A percentile compares a stretch with the other conserved stretches of the same genome.
phyloP scores from a whole-genome alignment of 345 rosid genomes.

The Clausena lansium region DNA sequence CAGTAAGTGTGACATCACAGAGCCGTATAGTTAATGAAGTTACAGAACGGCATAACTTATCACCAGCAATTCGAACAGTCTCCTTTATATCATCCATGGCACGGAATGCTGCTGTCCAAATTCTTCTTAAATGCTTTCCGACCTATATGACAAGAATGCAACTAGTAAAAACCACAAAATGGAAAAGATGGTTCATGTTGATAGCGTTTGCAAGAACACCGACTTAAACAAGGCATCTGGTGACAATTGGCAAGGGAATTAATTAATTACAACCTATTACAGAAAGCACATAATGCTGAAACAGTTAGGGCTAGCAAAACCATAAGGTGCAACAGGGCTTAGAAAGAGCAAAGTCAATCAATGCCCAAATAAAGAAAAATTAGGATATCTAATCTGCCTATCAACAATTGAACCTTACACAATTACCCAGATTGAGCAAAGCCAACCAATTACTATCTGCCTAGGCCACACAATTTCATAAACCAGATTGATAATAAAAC shows the following conservation, averaged over 20 bases:
- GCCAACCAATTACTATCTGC: neutral
- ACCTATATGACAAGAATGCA: slow-evolving; percentile 45
- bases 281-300: neutral
- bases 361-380: neutral
- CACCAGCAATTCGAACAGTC: slow-evolving; percentile 96
- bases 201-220: neutral
- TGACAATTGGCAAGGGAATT: neutral
- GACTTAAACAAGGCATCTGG: neutral
- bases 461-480: neutral
- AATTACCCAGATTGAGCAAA: neutral
- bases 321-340: neutral
- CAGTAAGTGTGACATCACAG: slow-evolving; percentile 85
- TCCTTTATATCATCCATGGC: slow-evolving; percentile 99
- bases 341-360: neutral
- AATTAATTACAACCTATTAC: neutral
- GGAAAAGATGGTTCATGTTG: neutral
- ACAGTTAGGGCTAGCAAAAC: neutral
- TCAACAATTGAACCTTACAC: neutral
- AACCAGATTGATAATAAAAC: neutral
- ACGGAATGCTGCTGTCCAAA: slow-evolving; percentile 86
- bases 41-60: slow-evolving; percentile 72
- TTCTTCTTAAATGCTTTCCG: slow-evolving; percentile 66
- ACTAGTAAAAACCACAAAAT: slow-evolving; percentile 2
- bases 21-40: slow-evolving; percentile 84
- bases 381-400: neutral